Evolutionary conservation across 257 asterid genomes (phyloP).

Genomic region (Solanum microdontum): DNA sequence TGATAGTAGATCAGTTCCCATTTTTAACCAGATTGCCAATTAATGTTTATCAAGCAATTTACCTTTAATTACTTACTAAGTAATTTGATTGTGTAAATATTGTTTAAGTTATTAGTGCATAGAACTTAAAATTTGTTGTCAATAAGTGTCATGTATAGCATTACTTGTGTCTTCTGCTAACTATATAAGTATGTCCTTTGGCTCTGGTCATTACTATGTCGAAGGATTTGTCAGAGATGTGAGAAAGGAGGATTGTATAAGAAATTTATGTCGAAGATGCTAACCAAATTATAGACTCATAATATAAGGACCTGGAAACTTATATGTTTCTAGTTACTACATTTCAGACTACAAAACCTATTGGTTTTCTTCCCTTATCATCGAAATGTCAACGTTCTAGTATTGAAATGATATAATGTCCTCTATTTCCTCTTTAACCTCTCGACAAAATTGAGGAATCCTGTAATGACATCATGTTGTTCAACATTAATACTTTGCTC

Average conservation of each 20-base stretch:
- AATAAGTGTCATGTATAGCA: background rate
- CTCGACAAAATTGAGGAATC: too few relatives aligned
- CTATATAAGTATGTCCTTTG: background rate
- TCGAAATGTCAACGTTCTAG: background rate
- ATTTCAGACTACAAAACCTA: background rate
- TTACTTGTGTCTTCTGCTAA: too few relatives aligned
- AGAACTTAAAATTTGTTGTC: background rate
- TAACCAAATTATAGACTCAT: too few relatives aligned
- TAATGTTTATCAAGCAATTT: background rate
- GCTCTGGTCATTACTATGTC: background rate
- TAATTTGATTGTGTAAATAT: too few relatives aligned
- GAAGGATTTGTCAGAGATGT: background rate
- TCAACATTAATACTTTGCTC: too few relatives aligned
- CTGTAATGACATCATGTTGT: too few relatives aligned
- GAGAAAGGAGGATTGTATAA: background rate
- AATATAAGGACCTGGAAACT: background rate
- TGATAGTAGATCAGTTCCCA: background rate
- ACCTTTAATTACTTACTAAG: background rate
- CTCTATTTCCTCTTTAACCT: too few relatives aligned
- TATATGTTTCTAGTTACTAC: background rate
- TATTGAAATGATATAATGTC: background rate
- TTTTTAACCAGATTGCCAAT: too few relatives aligned
- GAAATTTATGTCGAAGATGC: background rate
- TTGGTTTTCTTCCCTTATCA: background rate
- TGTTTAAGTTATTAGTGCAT: background rate